Percentiles rank a stretch among this genome's conserved stretches.
Conservation (phyloP, 1,139 yeast species). For the Taphrina deformans region DNA sequence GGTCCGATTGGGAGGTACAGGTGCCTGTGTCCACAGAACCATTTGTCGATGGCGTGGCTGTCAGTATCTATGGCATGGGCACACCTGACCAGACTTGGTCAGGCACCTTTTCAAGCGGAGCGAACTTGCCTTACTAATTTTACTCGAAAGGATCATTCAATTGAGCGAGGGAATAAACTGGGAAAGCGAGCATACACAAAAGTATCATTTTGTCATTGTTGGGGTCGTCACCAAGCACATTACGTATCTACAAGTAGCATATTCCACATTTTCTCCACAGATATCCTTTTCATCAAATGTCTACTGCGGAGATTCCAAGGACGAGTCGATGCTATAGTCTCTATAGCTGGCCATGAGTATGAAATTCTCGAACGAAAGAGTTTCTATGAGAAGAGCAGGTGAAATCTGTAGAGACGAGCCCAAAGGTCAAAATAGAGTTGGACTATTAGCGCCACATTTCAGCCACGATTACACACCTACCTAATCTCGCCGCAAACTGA, state of each 20-base stretch:
- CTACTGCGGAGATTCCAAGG: too few relatives aligned
- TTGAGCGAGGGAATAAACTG: too few relatives aligned
- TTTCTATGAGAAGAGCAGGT: too few relatives aligned
- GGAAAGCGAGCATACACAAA: background rate
- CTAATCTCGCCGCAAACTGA: too few relatives aligned
- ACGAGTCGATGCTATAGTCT: too few relatives aligned
- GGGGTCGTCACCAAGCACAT: background rate
- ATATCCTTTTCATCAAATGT: too few relatives aligned
- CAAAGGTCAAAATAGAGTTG: background rate
- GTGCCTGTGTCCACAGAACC: conserved; percentile 21
- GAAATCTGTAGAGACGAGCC: background rate
- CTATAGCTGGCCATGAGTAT: too few relatives aligned
- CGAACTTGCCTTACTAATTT: conserved; percentile 21
- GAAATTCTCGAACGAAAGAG: too few relatives aligned
- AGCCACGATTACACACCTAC: background rate
- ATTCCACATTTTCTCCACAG: too few relatives aligned
- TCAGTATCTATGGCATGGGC: conserved; percentile 19
- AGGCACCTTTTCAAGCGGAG: conserved; percentile 18
- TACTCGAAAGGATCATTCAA: too few relatives aligned
- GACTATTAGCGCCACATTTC: background rate
- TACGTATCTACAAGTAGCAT: too few relatives aligned
- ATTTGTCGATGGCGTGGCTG: conserved; percentile 6
- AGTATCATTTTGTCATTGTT: background rate
- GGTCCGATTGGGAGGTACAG: conserved; percentile 17
- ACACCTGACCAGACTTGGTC: conserved; percentile 24